Base-by-base conservation (phyloP, 2,329 filamentous ascomycete species). In the Raffaelea ambrosiae region DNA sequence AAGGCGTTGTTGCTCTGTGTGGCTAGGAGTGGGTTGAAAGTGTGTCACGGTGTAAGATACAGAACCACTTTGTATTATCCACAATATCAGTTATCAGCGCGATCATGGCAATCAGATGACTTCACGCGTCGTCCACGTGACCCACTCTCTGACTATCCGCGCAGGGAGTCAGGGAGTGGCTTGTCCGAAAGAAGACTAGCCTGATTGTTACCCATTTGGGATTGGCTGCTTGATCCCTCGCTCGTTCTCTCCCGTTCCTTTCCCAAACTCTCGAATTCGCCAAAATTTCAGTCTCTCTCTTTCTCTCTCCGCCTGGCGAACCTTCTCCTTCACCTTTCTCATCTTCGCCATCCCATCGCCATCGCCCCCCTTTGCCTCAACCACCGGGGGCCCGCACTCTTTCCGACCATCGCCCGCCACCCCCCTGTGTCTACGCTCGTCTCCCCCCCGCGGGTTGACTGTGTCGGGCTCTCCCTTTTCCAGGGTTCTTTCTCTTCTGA, bases 361-460 rank as follows among this genome's bases (percentile, higher is more conserved):
- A 21, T 29, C 26, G 31, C 23, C 43, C 22, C 16, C 42, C 46
- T 46, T 45, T 50, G 47, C 47, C 50, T 49, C 50, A 39, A 40
- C 26, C 19, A 21, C 41, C 48, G 46, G 26, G n/a, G 42, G 36
- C 46, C 5, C 33, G 14, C 44, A 19, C 44, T 43, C 36, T 43
- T 41, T 29, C 48, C 40, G 42, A 21, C 5, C 23, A n/a, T 40
- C 26, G 13, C 26, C 29, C 19, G 36, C 10, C 26, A 9, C 20
- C 38, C 35, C 22, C 43, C 41, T 48, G 53, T 51, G 49, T 31
- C 36, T 35, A 36, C 44, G 29, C n/a, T 40, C 13, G 20, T 40
- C 4, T 33, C 18, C 13, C 22, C 29, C 19, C 51, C 49, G n/a
- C n/a, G 51, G 53, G 48, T 53, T 54, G 48, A 53, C 18, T 42